These are phyloP conservation scores for Hordeum vulgare DNA, from an alignment of 176 grass and related monocot genomes.

Conservation along the genomic window MorexV3_pseudomolecules_assembly NC_058519.1:355526417-355526916, in stretches of 20 bases:
- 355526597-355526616: constrained; percentile 54
- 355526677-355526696: constrained; percentile 71
- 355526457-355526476: constrained; percentile 3
- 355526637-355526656: constrained; percentile 72
- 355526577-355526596: constrained; percentile 59
- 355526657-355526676: constrained; percentile 91
- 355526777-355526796: constrained; percentile 64
- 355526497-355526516: constrained; percentile 37
- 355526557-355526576: constrained; percentile 58
- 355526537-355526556: constrained; percentile 80
- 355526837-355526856: constrained; percentile 79
- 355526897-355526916: constrained; percentile 67
- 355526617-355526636: constrained; percentile 64
- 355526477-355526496: neutral
- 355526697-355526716: constrained; percentile 79
- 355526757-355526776: constrained; percentile 86
- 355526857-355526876: constrained; percentile 61
- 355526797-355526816: constrained; percentile 84
- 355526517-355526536: constrained; percentile 81
- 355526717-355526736: constrained; percentile 66
- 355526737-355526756: constrained; percentile 60
- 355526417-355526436: neutral
- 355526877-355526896: constrained; percentile 56
- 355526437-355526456: neutral
- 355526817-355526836: constrained; percentile 76